These are phyloP conservation scores for Podospora pseudocomata DNA, from an alignment of 495 filamentous ascomycete species.

Conservation along the genomic window DNA sequence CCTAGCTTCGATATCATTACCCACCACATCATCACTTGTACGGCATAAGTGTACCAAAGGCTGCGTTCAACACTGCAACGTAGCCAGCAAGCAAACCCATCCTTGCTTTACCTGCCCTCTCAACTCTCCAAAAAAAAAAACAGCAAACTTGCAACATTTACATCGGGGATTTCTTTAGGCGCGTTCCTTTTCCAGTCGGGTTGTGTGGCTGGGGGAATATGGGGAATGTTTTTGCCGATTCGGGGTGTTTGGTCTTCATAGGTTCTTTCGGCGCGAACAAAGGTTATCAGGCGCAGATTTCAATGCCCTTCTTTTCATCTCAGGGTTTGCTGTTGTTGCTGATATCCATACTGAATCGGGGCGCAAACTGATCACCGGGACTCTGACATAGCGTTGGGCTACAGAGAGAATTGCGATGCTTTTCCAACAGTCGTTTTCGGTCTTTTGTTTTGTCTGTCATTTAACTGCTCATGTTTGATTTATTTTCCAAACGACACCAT, in stretches of 20 bases:
- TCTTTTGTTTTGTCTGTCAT: background rate
- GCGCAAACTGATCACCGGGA: constrained; percentile 12
- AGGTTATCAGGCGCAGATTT: constrained; percentile 16
- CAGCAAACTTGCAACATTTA: constrained; percentile 27
- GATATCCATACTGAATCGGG: constrained; percentile 13
- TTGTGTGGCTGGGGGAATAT: constrained; percentile 5
- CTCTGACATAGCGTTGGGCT: constrained; percentile 11
- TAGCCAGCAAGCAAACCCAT: constrained; percentile 24
- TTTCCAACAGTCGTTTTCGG: constrained; percentile 4
- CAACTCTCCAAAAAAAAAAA: constrained; percentile 18
- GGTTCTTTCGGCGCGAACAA: constrained; percentile 18
- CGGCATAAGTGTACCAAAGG: constrained; percentile 29
- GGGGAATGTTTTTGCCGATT: constrained; percentile 23
- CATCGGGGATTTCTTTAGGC: constrained; percentile 19
- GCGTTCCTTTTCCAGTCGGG: constrained; percentile 10
- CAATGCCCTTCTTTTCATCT: constrained; percentile 8
- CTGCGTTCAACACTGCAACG: constrained; percentile 13
- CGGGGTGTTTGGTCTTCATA: constrained; percentile 18
- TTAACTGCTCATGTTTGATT: constrained; percentile 7
- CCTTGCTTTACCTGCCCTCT: constrained; percentile 23
- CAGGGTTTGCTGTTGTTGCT: background rate
- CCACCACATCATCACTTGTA: constrained; percentile 19
- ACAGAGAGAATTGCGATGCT: constrained; percentile 7
- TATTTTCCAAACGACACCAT: background rate
- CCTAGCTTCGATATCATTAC: constrained; percentile 27